Evolutionary conservation across 2,329 filamentous ascomycete genomes (phyloP).

Genomic region (Tolypocladium inflatum): DNA sequence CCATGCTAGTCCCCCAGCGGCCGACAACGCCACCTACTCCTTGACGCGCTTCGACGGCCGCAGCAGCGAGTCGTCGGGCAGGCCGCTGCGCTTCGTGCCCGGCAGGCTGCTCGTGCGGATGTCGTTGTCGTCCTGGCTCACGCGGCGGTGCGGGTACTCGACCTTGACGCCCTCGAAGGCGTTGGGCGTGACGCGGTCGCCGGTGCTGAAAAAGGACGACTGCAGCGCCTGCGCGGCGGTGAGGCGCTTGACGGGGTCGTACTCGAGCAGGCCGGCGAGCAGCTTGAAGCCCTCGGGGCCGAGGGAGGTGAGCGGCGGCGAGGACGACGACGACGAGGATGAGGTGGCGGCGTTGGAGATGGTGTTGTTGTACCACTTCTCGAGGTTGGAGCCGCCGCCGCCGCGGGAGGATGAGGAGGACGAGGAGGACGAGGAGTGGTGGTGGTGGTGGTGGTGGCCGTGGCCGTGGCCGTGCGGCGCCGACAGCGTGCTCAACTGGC

Average conservation of each 20-base stretch:
- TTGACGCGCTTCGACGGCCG: slow-evolving; percentile 54
- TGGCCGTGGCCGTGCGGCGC: slow-evolving; percentile 26
- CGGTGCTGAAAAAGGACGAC: slow-evolving; percentile 78
- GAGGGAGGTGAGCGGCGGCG: slow-evolving; percentile 44
- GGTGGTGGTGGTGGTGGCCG: slow-evolving; percentile 18
- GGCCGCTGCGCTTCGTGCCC: slow-evolving; percentile 79
- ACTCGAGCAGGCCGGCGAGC: slow-evolving; percentile 75
- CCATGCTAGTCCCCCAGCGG: no score
- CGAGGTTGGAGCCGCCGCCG: slow-evolving; percentile 42
- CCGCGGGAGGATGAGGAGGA: slow-evolving; percentile 11
- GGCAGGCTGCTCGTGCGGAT: slow-evolving; percentile 84
- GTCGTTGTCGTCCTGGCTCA: slow-evolving; percentile 93
- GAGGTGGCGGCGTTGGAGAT: slow-evolving; percentile 45
- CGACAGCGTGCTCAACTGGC: slow-evolving; percentile 53
- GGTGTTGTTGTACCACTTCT: slow-evolving; percentile 71
- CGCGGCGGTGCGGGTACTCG: slow-evolving; percentile 82
- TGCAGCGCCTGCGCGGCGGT: slow-evolving; percentile 83
- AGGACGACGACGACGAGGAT: slow-evolving; percentile 1
- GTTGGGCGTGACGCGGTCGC: slow-evolving; percentile 64
- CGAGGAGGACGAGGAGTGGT: slow-evolving; percentile 15
- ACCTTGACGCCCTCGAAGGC: slow-evolving; percentile 86
- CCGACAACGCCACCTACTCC: no score
- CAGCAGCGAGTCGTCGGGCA: slow-evolving; percentile 71
- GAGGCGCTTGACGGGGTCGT: slow-evolving; percentile 81
- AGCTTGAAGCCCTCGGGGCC: slow-evolving; percentile 74